A percentile compares a stretch with the other conserved stretches of the same genome.
phyloP scores from a whole-genome alignment of 2,329 filamentous ascomycete species.

The Alternaria ventricosa region DNA sequence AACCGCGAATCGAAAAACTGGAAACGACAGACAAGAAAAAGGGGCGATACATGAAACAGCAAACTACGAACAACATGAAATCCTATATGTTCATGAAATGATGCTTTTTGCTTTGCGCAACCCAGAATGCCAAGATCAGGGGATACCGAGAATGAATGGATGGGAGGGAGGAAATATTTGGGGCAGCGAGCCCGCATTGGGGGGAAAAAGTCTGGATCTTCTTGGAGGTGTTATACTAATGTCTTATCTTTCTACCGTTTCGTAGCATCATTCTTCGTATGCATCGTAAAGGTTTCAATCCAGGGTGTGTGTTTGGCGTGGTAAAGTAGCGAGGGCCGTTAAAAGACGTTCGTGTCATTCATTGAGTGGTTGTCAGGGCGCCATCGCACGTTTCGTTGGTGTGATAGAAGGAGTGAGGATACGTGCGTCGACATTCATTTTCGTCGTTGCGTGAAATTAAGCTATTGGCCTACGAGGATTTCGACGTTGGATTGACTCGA shows the following conservation, averaged over 20 bases:
- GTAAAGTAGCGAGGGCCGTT: conserved; percentile 34
- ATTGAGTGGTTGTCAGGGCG: conserved; percentile 15
- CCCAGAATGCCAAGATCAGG: too few relatives aligned
- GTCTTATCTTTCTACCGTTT: conserved; percentile 42
- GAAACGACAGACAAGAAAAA: not conserved
- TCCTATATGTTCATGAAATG: not conserved
- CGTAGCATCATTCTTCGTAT: conserved; percentile 52
- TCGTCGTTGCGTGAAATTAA: conserved; percentile 14
- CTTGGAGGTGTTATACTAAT: conserved; percentile 13
- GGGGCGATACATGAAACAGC: too few relatives aligned
- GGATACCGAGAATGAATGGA: too few relatives aligned
- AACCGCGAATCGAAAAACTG: not conserved
- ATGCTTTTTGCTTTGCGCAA: not conserved
- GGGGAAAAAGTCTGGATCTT: conserved; percentile 34
- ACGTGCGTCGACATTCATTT: conserved; percentile 26
- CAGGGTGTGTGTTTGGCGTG: conserved; percentile 13
- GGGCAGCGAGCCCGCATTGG: conserved; percentile 38
- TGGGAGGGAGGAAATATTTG: not conserved
- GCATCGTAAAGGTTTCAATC: conserved; percentile 46
- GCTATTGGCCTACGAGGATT: conserved; percentile 67
- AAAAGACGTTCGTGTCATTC: conserved; percentile 40
- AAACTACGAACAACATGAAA: not conserved
- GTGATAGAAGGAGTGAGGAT: conserved; percentile 27
- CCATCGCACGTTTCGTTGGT: conserved; percentile 28
- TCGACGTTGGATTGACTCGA: conserved; percentile 66